Percentiles rank a stretch among this genome's conserved stretches.
phyloP scores from a whole-genome alignment of 2,329 filamentous ascomycete genomes.

The Bisporella sp. region DNA sequence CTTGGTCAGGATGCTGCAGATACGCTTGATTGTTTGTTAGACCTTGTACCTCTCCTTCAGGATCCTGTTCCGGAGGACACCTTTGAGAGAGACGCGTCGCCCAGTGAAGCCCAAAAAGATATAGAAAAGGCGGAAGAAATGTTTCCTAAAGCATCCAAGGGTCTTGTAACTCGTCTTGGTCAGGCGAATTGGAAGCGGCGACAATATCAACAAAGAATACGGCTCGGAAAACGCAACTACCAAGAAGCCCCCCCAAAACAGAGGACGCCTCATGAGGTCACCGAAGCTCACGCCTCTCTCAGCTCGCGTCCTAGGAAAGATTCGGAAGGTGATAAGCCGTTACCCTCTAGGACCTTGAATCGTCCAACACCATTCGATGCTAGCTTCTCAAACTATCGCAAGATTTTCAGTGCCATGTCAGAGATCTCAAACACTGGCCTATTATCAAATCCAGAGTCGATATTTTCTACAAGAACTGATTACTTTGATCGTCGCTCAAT shows the following conservation, averaged over 20 bases:
- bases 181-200: slow-evolving; percentile 5
- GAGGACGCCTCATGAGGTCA: no score
- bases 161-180: slow-evolving; percentile 4
- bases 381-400: no score
- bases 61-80: slow-evolving; percentile 5
- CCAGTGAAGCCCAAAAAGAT: slow-evolving; percentile 2
- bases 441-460: no score
- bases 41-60: slow-evolving; percentile 2
- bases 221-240: no score
- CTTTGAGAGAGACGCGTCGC: slow-evolving; percentile 1
- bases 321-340: no score
- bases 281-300: no score
- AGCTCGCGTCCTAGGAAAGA: no score
- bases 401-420: no score
- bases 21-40: slow-evolving; percentile 3
- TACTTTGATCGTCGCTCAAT: neutral
- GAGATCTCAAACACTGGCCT: no score
- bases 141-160: slow-evolving; percentile 5
- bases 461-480: neutral
- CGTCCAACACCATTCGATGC: no score
- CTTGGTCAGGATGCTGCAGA: slow-evolving; percentile 1
- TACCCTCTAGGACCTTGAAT: no score
- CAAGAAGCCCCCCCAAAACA: no score
- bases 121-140: slow-evolving; percentile 1
- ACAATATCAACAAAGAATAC: slow-evolving; percentile 1